Percentiles rank a stretch among this genome's conserved stretches.
Conservation (phyloP, 78 protist genomes). For the Tieghemostelium lacteum region DNA sequence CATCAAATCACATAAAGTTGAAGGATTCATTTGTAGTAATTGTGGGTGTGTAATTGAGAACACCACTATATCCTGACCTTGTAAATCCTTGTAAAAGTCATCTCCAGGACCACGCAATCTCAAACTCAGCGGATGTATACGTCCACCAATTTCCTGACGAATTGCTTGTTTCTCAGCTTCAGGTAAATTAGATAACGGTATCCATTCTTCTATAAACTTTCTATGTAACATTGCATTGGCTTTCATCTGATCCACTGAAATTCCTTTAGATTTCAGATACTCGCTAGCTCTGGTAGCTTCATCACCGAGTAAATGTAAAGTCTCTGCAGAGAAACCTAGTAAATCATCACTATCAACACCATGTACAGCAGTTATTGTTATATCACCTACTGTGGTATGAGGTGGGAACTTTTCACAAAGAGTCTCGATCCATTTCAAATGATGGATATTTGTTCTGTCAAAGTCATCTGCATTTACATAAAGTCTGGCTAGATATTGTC, state of each 20-base stretch:
- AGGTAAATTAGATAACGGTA: conserved; percentile 40
- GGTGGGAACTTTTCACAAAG: conserved; percentile 20
- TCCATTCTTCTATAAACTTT: conserved; percentile 75
- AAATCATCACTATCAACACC: conserved; percentile 63
- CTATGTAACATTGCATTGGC: conserved; percentile 65
- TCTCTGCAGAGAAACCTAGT: conserved; percentile 65
- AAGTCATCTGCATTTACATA: conserved; percentile 28
- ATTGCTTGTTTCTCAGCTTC: background rate
- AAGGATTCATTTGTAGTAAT: conserved; percentile 32
- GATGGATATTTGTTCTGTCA: background rate
- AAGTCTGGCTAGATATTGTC: conserved; percentile 38
- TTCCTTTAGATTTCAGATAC: conserved; percentile 22
- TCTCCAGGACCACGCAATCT: conserved; percentile 69
- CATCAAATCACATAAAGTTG: conserved; percentile 56
- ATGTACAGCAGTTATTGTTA: conserved; percentile 72
- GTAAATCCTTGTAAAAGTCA: conserved; percentile 41
- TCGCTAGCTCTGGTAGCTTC: conserved; percentile 53
- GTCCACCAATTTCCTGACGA: conserved; percentile 18
- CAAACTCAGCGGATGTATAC: conserved; percentile 47
- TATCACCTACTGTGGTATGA: conserved; percentile 76
- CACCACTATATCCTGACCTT: conserved; percentile 67
- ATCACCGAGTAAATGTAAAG: conserved; percentile 42
- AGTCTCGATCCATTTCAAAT: background rate
- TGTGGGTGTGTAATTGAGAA: conserved; percentile 71
- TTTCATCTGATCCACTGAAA: conserved; percentile 69